phyloP scores from a whole-genome alignment of 768 basidiomycete species.

The Amanita phalloides region DNA sequence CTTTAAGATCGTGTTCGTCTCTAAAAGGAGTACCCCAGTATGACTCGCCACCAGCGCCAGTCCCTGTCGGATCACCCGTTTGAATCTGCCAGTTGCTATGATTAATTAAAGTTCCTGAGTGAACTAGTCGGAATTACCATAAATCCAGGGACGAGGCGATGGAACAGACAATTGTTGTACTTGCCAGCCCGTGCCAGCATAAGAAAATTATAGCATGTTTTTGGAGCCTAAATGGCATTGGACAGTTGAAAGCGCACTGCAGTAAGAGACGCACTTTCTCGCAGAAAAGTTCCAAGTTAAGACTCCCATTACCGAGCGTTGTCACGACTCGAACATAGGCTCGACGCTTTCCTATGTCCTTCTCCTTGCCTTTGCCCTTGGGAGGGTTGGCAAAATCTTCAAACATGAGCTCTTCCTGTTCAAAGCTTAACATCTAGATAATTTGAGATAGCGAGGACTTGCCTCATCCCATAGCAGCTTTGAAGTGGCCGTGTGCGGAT shows the following conservation, averaged over 20 bases:
- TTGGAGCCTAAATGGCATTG: conserved; percentile 59
- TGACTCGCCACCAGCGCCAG: conserved; percentile 86
- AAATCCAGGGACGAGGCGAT: conserved; percentile 88
- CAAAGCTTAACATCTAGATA: not conserved
- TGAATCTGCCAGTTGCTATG: conserved; percentile 51
- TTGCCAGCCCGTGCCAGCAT: conserved; percentile 87
- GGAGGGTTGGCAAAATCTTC: conserved; percentile 76
- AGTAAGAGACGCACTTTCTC: conserved; percentile 53
- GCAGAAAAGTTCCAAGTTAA: conserved; percentile 79
- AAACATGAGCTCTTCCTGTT: conserved; percentile 93
- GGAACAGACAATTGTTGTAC: conserved; percentile 85
- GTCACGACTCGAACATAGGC: conserved; percentile 96
- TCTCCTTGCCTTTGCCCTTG: conserved; percentile 88
- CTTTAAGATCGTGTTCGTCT: conserved; percentile 85
- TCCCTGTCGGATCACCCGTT: conserved; percentile 96
- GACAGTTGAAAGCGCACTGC: not conserved
- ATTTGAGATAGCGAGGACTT: conserved; percentile 8
- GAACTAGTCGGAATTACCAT: conserved; percentile 52
- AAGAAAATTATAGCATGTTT: conserved; percentile 97
- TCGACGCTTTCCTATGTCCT: conserved; percentile 81
- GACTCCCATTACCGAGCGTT: conserved; percentile 74
- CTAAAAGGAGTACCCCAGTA: conserved; percentile 95
- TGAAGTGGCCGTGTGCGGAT: conserved; percentile 57
- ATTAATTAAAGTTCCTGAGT: conserved; percentile 3
- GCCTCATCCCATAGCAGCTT: conserved; percentile 94